Evolutionary conservation across 768 basidiomycete species (phyloP), one percentile per base, ranked within the genome.

Genomic region (Termitomyces sp.): DNA sequence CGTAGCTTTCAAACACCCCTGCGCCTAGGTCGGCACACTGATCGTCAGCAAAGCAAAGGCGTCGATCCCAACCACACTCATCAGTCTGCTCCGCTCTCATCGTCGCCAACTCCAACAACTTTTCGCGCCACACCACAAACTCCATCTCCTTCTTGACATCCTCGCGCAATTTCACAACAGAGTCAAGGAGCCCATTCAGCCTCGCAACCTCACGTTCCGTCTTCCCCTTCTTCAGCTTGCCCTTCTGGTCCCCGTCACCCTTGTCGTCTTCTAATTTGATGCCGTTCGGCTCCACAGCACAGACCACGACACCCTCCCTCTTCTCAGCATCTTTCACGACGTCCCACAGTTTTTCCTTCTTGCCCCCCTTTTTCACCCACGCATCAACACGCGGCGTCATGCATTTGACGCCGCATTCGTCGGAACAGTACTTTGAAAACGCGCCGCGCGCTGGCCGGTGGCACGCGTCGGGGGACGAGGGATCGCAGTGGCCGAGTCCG

Each of bases 361-460:
- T 81, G 4, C 86, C 86, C 20, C 86, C 86, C 34, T 80, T 80
- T 63, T 80, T 80, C 12, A 81, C 73, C 81, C 83, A 90, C 39
- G 74, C 75, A 26, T 84, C 77, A 48, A 90, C 83, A 46, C 83
- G 84, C 47, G 74, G 72, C 60, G 80, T 82, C 84, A 89, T 85
- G 70, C 81, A 87, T 62, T 81, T 82, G 60, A 90, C 73, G 13
- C 93, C 93, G 62, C 93, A 96, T 60, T 88, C 90, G 54, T 92
- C 88, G 15, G 91, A 93, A 69, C 93, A 96, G 68, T 93, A 96
- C 69, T 95, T 95, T 24, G 92, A 94, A 65, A 93, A 87, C 2
- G 81, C 81, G 24, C 89, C 87, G 16, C 90, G 87, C 7, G 88
- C 84, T 10, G 93, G 87, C 60, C 85, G 87, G 68, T 88, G 88